These are phyloP conservation scores for Prunus salicina DNA, from an alignment of 306 rosid species.

Conservation along the genomic window DNA sequence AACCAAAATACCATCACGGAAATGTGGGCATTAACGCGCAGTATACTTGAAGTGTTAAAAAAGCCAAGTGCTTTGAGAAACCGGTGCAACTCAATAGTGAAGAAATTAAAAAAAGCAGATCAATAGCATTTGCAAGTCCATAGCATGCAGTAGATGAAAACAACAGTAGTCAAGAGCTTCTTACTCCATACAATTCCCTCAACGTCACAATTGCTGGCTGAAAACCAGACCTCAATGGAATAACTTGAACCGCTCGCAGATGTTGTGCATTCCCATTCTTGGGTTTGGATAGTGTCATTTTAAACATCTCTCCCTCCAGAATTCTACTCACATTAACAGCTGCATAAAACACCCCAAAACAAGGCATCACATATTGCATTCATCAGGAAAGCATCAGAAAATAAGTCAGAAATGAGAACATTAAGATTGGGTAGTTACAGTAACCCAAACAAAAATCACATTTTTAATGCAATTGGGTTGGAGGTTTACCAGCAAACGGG, in stretches of 20 bases:
- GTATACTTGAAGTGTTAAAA: not conserved
- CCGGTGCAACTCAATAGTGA: not conserved
- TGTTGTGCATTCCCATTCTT: constrained; percentile 52
- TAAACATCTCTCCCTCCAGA: constrained; percentile 69
- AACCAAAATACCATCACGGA: not conserved
- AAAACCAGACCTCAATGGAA: constrained; percentile 55
- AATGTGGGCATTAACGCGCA: not conserved
- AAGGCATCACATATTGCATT: not conserved
- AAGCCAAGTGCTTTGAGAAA: not conserved
- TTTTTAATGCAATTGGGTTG: not conserved
- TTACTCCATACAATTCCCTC: constrained; percentile 39
- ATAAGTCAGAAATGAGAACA: not conserved
- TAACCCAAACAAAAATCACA: not conserved
- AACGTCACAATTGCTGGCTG: constrained; percentile 48
- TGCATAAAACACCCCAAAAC: constrained; percentile 29
- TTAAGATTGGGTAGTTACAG: not conserved
- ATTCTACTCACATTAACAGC: constrained; percentile 39
- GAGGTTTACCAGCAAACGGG: constrained; percentile 52
- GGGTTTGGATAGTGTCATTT: constrained; percentile 54
- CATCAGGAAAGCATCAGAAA: not conserved
- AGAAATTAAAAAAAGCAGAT: not conserved
- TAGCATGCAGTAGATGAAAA: not conserved
- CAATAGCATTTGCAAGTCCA: not conserved
- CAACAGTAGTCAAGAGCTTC: constrained; percentile 19
- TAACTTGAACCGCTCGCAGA: constrained; percentile 35